Conservation (phyloP, 1,284 basidiomycete genomes). For the Uromyces viciae-fabae region DNA sequence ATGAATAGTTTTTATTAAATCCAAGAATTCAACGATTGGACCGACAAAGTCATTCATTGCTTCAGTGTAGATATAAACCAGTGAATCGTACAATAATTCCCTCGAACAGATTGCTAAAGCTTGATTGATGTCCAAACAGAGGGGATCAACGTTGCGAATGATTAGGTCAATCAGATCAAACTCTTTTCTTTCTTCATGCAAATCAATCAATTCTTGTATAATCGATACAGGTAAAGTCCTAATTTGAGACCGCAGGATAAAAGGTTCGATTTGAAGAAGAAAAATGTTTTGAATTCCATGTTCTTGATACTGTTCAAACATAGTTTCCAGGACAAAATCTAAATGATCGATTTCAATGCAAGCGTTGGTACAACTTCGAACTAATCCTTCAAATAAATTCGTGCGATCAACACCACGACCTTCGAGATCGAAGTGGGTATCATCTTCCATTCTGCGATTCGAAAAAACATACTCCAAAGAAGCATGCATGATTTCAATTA, state of each 20-base stretch:
- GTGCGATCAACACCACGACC: conserved; percentile 89
- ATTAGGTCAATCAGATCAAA: conserved; percentile 77
- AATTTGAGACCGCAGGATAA: conserved; percentile 72
- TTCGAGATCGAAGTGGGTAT: conserved; percentile 73
- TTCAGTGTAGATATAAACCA: conserved; percentile 87
- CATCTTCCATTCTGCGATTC: conserved; percentile 84
- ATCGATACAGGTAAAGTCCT: conserved; percentile 67
- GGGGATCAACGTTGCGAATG: conserved; percentile 93
- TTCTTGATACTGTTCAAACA: conserved; percentile 83
- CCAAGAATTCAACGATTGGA: conserved; percentile 79
- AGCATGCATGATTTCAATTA: conserved; percentile 78
- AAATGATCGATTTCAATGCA: conserved; percentile 75
- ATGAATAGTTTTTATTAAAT: conserved; percentile 66
- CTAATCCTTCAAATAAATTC: conserved; percentile 79
- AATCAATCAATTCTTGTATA: conserved; percentile 74
- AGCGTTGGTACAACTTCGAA: conserved; percentile 73
- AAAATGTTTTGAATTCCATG: conserved; percentile 83
- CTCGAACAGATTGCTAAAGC: conserved; percentile 78
- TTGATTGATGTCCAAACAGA: conserved; percentile 88
- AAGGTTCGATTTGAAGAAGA: conserved; percentile 74
- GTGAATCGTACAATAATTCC: conserved; percentile 81
- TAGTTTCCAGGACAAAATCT: conserved; percentile 84
- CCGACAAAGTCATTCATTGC: conserved; percentile 83
- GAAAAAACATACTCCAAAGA: conserved; percentile 88
- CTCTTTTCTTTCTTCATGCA: conserved; percentile 66